A percentile compares a stretch with the other conserved stretches of the same genome.
Evolutionary conservation across 106 monocot genomes (phyloP).

Genomic region (Vanilla planifolia): DNA sequence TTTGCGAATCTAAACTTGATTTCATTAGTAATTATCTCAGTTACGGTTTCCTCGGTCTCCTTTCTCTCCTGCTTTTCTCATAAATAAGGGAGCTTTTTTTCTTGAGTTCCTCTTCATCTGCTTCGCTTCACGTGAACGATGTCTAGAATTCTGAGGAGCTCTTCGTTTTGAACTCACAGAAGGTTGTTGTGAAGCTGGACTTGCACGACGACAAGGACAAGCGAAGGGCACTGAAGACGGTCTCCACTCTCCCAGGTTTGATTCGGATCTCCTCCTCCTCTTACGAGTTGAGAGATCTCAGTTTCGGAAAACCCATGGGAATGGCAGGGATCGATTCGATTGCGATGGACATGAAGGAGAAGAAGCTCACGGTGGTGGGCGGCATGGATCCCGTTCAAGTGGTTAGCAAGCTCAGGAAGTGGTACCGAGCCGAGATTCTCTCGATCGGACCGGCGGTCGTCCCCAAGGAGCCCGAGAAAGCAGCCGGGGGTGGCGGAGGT

Average conservation of each 20-base stretch:
- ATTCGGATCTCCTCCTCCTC: neutral
- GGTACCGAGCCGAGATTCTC: slow-evolving; percentile 8
- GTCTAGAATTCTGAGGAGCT: too few relatives aligned
- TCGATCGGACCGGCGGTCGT: slow-evolving; percentile 2
- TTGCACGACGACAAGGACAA: slow-evolving; percentile 14
- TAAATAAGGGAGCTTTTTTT: too few relatives aligned
- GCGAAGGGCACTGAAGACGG: slow-evolving; percentile 10
- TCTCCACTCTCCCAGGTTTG: slow-evolving; percentile 3
- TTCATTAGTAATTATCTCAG: too few relatives aligned
- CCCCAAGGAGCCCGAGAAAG: neutral
- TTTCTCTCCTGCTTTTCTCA: too few relatives aligned
- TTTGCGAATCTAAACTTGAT: too few relatives aligned
- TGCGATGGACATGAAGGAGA: slow-evolving; percentile 15
- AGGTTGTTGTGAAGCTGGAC: slow-evolving; percentile 10
- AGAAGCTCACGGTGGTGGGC: slow-evolving; percentile 17
- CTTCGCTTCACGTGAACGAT: too few relatives aligned
- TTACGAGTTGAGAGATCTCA: neutral
- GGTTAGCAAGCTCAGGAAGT: slow-evolving; percentile 11
- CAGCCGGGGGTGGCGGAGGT: neutral
- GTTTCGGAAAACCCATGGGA: neutral
- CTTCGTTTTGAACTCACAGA: slow-evolving; percentile 2
- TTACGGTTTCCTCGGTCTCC: too few relatives aligned
- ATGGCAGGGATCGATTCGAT: slow-evolving; percentile 16
- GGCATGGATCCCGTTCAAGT: slow-evolving; percentile 7
- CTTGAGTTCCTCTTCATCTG: too few relatives aligned